Percentiles rank a stretch among this genome's conserved stretches.
These are phyloP conservation scores for Yamadazyma olivae DNA, from an alignment of 805 yeast species.

Conservation along the genomic window DNA sequence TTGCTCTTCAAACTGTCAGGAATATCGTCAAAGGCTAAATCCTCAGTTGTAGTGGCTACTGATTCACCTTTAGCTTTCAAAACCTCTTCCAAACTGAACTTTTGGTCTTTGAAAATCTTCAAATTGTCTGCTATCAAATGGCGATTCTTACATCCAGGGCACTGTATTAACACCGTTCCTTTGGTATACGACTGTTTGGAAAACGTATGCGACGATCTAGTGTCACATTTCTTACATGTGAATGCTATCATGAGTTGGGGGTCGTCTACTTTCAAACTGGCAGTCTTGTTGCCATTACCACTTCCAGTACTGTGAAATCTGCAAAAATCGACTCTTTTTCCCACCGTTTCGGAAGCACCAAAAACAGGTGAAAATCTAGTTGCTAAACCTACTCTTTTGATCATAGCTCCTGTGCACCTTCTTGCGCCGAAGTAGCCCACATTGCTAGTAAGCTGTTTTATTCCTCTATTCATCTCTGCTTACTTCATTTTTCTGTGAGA, in stretches of 20 bases:
- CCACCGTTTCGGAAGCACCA: no score
- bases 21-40: constrained; percentile 66
- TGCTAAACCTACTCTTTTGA: no score
- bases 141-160: constrained; percentile 86
- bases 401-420: no score
- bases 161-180: constrained; percentile 86
- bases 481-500: no score
- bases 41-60: constrained; percentile 61
- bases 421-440: no score
- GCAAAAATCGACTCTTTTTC: background rate
- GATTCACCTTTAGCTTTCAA: constrained; percentile 73
- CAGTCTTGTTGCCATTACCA: constrained; percentile 8
- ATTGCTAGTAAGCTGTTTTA: no score
- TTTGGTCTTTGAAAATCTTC: constrained; percentile 74
- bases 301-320: constrained; percentile 2
- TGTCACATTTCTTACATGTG: constrained; percentile 84
- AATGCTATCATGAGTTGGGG: constrained; percentile 86
- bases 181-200: constrained; percentile 86
- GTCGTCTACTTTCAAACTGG: constrained; percentile 54
- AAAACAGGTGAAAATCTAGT: no score
- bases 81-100: constrained; percentile 77
- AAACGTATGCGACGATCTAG: constrained; percentile 84
- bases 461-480: no score
- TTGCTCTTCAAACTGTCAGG: constrained; percentile 50
- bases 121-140: constrained; percentile 81